Evolutionary conservation across 202 grass and related monocot species (phyloP).

Genomic region (Hordeum pubiflorum): DNA sequence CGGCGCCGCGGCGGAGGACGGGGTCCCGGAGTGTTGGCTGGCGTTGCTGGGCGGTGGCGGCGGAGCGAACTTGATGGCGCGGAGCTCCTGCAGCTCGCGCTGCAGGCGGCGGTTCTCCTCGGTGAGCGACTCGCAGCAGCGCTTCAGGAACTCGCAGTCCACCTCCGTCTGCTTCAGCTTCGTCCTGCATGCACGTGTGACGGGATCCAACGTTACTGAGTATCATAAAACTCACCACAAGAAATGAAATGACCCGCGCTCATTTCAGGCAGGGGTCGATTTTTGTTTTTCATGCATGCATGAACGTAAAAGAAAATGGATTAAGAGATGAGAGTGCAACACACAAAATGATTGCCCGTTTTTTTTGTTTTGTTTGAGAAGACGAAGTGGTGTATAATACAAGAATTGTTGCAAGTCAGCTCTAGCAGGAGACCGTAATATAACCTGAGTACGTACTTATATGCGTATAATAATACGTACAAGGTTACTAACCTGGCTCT

Average conservation of each 20-base stretch:
- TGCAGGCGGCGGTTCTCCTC: slow-evolving; percentile 82
- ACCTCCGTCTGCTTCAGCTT: slow-evolving; percentile 97
- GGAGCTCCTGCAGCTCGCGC: slow-evolving; percentile 70
- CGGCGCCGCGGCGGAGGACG: neutral
- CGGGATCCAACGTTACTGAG: neutral
- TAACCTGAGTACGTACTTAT: too few species aligned
- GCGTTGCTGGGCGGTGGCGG: neutral
- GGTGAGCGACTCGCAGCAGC: slow-evolving; percentile 75
- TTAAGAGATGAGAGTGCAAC: neutral
- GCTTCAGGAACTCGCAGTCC: slow-evolving; percentile 85
- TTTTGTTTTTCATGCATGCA: neutral
- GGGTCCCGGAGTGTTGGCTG: neutral
- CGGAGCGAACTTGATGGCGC: slow-evolving; percentile 53
- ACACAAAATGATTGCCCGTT: too few species aligned
- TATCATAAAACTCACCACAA: neutral
- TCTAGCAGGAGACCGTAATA: too few species aligned
- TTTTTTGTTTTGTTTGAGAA: neutral
- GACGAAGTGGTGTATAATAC: too few species aligned
- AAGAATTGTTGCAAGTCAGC: too few species aligned
- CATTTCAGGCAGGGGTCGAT: neutral
- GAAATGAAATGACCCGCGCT: neutral
- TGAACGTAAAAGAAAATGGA: neutral
- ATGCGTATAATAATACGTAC: neutral
- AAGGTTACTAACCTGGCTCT: slow-evolving; percentile 53
- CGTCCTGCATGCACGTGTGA: slow-evolving; percentile 40